Evolutionary conservation across 108 stramenopile species (phyloP).

Genomic region (Nitzschia inconspicua): DNA sequence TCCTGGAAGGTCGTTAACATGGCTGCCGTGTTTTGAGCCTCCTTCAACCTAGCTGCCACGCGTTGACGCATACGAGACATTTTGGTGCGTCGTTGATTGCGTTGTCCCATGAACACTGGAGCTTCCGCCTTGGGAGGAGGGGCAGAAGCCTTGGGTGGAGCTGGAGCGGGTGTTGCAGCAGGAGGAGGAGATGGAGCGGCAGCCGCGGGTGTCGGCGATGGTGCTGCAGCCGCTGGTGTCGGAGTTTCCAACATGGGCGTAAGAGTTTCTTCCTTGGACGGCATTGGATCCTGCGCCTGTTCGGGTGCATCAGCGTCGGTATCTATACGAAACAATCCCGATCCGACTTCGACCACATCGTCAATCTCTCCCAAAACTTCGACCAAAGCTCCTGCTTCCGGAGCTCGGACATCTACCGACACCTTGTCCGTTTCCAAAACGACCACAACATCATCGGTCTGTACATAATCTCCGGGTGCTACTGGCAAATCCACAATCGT

Average conservation of each 20-base stretch:
- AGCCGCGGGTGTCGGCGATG: slow-evolving; percentile 31
- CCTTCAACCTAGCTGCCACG: slow-evolving; percentile 96
- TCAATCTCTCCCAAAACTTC: slow-evolving; percentile 92
- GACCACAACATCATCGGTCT: slow-evolving; percentile 79
- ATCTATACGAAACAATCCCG: slow-evolving; percentile 84
- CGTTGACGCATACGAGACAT: slow-evolving; percentile 99
- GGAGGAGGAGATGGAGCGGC: slow-evolving; percentile 41
- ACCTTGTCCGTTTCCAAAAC: slow-evolving; percentile 99
- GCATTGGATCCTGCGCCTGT: slow-evolving; percentile 30
- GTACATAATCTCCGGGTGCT: slow-evolving; percentile 78
- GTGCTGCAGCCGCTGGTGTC: slow-evolving; percentile 27
- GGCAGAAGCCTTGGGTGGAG: slow-evolving; percentile 42
- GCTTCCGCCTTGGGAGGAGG: slow-evolving; percentile 49
- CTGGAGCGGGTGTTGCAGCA: slow-evolving; percentile 25
- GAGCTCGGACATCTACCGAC: slow-evolving; percentile 85
- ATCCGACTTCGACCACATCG: slow-evolving; percentile 96
- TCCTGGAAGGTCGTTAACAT: slow-evolving; percentile 99
- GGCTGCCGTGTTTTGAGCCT: slow-evolving; percentile 98
- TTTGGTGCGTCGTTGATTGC: slow-evolving; percentile 96
- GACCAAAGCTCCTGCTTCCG: slow-evolving; percentile 77
- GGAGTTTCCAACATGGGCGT: slow-evolving; percentile 40
- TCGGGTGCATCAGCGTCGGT: slow-evolving; percentile 75
- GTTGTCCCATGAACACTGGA: slow-evolving; percentile 59
- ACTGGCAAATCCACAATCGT: slow-evolving; percentile 94
- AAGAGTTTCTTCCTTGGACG: slow-evolving; percentile 27